Evolutionary conservation across 352 stramenopile genomes (phyloP).

Genomic region (Globisporangium sylvaticum): DNA sequence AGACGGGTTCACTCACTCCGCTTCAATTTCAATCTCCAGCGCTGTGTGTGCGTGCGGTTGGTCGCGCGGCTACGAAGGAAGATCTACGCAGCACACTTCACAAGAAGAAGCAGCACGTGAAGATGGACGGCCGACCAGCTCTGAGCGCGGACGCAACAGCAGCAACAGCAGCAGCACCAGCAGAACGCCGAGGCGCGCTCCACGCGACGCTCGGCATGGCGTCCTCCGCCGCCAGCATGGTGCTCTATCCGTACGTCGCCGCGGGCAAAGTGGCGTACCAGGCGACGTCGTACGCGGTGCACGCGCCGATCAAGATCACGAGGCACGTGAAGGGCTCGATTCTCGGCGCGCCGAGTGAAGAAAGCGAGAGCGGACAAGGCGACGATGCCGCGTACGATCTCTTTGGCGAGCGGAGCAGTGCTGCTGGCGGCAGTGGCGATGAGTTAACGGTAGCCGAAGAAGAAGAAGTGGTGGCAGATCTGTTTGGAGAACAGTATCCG

Average conservation of each 20-base stretch:
- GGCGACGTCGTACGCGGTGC: slow-evolving; percentile 51
- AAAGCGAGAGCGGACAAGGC: background rate
- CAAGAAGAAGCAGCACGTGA: background rate
- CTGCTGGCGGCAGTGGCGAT: background rate
- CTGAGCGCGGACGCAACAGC: background rate
- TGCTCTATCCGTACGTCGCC: slow-evolving; percentile 59
- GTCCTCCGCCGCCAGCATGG: slow-evolving; percentile 49
- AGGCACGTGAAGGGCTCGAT: slow-evolving; percentile 43
- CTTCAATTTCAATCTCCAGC: background rate
- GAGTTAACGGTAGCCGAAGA: background rate
- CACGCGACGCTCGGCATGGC: slow-evolving; percentile 54
- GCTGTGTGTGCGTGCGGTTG: background rate
- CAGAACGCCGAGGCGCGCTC: slow-evolving; percentile 19
- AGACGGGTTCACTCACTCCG: background rate
- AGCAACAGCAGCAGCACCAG: background rate
- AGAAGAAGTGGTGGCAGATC: background rate
- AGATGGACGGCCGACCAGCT: background rate
- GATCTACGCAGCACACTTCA: background rate
- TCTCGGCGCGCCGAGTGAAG: slow-evolving; percentile 9
- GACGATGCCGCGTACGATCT: slow-evolving; percentile 27
- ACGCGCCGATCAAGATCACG: slow-evolving; percentile 54
- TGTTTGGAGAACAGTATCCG: slow-evolving; percentile 11
- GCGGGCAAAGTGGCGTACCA: slow-evolving; percentile 54
- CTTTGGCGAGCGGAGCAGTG: slow-evolving; percentile 39
- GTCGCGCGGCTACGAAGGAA: background rate